Evolutionary conservation across 352 stramenopile genomes (phyloP), one percentile per base, ranked within the genome.

Genomic region (Globisporangium cystogenes): DNA sequence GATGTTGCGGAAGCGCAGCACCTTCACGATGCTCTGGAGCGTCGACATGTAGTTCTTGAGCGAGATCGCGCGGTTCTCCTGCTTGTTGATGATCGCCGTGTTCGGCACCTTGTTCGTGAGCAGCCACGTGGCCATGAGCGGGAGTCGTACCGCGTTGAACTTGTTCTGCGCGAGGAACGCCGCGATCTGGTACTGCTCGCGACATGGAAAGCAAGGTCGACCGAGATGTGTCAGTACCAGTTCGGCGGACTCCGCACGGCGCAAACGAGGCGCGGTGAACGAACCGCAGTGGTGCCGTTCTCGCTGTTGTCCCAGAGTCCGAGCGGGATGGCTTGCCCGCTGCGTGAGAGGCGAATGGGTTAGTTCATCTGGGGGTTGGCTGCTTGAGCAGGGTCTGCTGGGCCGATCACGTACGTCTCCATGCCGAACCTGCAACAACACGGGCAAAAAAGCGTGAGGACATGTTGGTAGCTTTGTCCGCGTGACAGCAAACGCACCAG

Each of bases 101-200:
- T 74, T 69, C 15, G 77, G 77, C 12, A 70, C 52, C n/a, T 69
- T 71, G 57, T 91, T 87, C 2, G 66, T 70, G 18, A 91, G 54
- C 42, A 91, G 76, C 61, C 62, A 81, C 20, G 65, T 46, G 7
- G 65, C 69, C 63, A 82, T 87, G 18, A 91, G 69, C 7, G 80
- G 80, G n/a, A 91, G 48, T 1, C 80, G 77, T 11, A 90, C 73
- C 16, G 73, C 67, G 37, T 90, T 90, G 60, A 86, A 90, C n/a
- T 89, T 86, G 75, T 90, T 86, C 40, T 68, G 48, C 0, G 74
- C 45, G 24, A 91, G 55, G 53, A 89, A 91, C n/a, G 67, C 57
- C n/a, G 77, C 74, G 23, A 91, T 69, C 58, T 86, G 69, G 60
- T 87, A 91, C 64, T 76, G 46, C 14, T 24, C 35, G 1, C 26